A percentile compares a stretch with the other conserved stretches of the same genome.
Conservation (phyloP, 805 yeast genomes). For the Metschnikowia hibisci region DNA sequence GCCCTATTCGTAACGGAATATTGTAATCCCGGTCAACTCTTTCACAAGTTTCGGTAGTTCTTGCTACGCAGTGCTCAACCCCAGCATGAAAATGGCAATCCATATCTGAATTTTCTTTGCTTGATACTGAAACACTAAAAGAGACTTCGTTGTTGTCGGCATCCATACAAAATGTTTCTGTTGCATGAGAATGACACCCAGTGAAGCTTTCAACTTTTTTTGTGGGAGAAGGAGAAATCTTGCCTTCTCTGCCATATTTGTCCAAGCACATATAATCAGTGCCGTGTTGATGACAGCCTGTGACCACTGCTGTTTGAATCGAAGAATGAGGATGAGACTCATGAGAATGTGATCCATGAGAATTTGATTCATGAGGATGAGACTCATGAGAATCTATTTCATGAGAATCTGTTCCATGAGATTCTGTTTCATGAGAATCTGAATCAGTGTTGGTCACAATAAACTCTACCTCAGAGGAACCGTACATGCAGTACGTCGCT, state of each 20-base stretch:
- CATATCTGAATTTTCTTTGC: background rate
- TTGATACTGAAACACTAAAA: constrained; percentile 1
- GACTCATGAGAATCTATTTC: background rate
- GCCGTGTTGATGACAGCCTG: constrained; percentile 8
- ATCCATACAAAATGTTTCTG: constrained; percentile 5
- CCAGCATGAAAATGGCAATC: constrained; percentile 34
- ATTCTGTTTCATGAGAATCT: background rate
- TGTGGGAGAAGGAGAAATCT: constrained; percentile 3
- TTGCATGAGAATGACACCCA: constrained; percentile 6
- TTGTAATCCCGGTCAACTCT: constrained; percentile 18
- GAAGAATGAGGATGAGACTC: background rate
- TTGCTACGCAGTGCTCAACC: constrained; percentile 27
- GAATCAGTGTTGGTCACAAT: background rate
- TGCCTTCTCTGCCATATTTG: constrained; percentile 2
- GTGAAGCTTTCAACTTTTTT: constrained; percentile 1
- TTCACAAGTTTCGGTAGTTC: constrained; percentile 18
- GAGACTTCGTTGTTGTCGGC: constrained; percentile 1
- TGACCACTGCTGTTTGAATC: background rate
- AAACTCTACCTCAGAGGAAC: constrained; percentile 1
- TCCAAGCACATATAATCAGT: constrained; percentile 5
- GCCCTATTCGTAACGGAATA: constrained; percentile 27
- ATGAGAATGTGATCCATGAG: background rate
- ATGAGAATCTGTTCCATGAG: background rate
- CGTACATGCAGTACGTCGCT: constrained; percentile 3
- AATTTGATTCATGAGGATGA: too few species aligned